Evolutionary conservation across 163 green algal species (phyloP).

Genomic region (Trebouxia gelatinosa): DNA sequence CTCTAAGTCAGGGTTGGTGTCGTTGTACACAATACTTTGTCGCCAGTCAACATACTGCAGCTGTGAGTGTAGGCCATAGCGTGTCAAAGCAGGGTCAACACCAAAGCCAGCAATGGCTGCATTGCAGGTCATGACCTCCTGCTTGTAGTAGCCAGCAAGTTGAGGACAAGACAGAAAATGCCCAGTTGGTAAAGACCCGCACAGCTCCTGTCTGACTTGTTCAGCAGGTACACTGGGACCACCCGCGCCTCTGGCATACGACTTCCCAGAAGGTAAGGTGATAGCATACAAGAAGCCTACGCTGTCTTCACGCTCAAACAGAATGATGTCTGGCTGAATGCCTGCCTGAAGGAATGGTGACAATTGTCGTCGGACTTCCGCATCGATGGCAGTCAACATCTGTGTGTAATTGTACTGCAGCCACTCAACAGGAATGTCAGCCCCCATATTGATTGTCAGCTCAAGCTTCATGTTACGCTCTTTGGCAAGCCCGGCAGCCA

Average conservation of each 20-base stretch:
- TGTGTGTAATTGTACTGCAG: neutral
- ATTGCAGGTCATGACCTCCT: neutral
- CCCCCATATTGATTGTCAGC: neutral
- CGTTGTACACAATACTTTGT: neutral
- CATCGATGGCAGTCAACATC: neutral
- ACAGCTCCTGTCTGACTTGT: neutral
- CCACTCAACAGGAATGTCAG: neutral
- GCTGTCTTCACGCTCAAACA: neutral
- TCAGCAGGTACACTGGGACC: neutral
- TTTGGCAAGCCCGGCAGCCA: neutral
- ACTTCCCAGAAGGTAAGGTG: neutral
- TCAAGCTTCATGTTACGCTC: neutral
- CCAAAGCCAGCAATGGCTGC: neutral
- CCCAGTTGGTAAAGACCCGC: neutral
- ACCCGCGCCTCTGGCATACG: neutral
- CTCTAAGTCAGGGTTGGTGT: neutral
- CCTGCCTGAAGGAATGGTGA: neutral
- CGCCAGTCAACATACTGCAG: neutral
- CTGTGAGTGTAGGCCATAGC: neutral
- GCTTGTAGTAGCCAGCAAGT: neutral
- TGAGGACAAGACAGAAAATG: neutral
- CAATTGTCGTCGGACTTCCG: neutral
- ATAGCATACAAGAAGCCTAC: neutral
- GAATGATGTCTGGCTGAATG: neutral
- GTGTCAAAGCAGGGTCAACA: neutral